phyloP scores from a whole-genome alignment of 1,139 yeast species.

The Suhomyces coccinellae region DNA sequence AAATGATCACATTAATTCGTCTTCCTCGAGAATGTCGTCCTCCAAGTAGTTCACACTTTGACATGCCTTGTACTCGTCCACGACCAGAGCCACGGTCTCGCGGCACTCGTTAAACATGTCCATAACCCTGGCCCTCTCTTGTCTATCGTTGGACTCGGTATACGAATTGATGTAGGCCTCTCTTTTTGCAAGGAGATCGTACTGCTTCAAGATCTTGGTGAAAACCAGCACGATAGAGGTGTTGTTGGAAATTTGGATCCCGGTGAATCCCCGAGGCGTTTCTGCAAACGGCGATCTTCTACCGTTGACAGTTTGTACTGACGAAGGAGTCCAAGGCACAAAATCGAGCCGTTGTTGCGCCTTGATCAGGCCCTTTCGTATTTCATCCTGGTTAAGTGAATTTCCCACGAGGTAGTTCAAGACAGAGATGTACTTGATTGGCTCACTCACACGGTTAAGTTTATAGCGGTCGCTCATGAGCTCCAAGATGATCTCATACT shows the following conservation, averaged over 20 bases:
- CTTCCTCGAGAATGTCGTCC: slow-evolving; percentile 32
- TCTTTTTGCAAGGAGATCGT: slow-evolving; percentile 74
- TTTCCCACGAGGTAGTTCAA: slow-evolving; percentile 75
- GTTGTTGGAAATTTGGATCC: slow-evolving; percentile 77
- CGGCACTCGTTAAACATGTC: slow-evolving; percentile 81
- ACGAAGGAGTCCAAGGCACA: slow-evolving; percentile 85
- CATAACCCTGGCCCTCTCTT: slow-evolving; percentile 48
- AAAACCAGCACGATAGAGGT: slow-evolving; percentile 70
- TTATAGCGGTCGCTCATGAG: slow-evolving; percentile 76
- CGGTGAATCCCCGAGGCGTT: slow-evolving; percentile 48
- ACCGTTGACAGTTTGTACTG: slow-evolving; percentile 78
- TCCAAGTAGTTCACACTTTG: slow-evolving; percentile 57
- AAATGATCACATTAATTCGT: slow-evolving; percentile 14
- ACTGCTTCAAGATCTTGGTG: slow-evolving; percentile 68
- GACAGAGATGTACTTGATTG: slow-evolving; percentile 60
- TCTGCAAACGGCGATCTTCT: slow-evolving; percentile 60
- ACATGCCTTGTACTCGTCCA: slow-evolving; percentile 70
- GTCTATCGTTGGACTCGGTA: slow-evolving; percentile 50
- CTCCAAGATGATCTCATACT: slow-evolving; percentile 83
- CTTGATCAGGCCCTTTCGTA: slow-evolving; percentile 75
- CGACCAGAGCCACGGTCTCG: slow-evolving; percentile 65
- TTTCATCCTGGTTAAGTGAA: slow-evolving; percentile 64
- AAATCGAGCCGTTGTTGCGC: slow-evolving; percentile 78
- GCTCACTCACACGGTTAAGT: slow-evolving; percentile 59
- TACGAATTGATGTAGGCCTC: slow-evolving; percentile 86